Evolutionary conservation across 2,329 filamentous ascomycete species (phyloP).

Genomic region (Beauveria brongniartii): DNA sequence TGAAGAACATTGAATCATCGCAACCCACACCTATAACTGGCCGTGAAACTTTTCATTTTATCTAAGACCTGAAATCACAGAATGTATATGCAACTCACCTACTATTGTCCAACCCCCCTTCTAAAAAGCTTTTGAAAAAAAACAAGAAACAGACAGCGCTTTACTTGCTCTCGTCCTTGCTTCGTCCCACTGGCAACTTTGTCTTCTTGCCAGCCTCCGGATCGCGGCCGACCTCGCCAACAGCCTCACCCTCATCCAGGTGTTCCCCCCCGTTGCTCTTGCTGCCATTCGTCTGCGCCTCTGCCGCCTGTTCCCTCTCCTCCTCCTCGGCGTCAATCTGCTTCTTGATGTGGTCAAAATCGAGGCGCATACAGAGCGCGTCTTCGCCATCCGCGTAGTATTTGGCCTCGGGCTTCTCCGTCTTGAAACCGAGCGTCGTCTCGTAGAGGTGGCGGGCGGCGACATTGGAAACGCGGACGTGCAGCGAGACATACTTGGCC

Average conservation of each 20-base stretch:
- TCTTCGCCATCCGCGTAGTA: constrained; percentile 98
- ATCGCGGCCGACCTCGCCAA: constrained; percentile 55
- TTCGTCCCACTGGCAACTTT: constrained; percentile 78
- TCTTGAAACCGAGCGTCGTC: constrained; percentile 81
- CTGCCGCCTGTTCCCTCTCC: constrained; percentile 32
- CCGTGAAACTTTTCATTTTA: constrained; percentile 1
- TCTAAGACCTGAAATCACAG: neutral
- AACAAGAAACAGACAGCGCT: neutral
- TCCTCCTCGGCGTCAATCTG: constrained; percentile 36
- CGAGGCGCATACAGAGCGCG: constrained; percentile 87
- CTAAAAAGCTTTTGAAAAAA: neutral
- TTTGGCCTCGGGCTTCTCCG: constrained; percentile 77
- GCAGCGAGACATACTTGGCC: constrained; percentile 87
- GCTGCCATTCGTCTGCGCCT: constrained; percentile 28
- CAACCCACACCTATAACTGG: neutral
- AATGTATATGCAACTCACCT: neutral
- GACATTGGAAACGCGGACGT: constrained; percentile 89
- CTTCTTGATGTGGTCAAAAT: constrained; percentile 56
- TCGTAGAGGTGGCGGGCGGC: constrained; percentile 89
- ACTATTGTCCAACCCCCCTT: neutral
- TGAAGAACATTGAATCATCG: constrained; percentile 10
- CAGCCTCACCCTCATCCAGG: constrained; percentile 60
- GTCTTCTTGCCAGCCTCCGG: constrained; percentile 46
- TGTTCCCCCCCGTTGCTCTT: constrained; percentile 25
- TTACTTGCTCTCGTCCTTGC: constrained; percentile 50